A percentile compares a stretch with the other conserved stretches of the same genome.
phyloP scores from a whole-genome alignment of 805 yeast genomes.

The Saccharomyces mikatae region DNA sequence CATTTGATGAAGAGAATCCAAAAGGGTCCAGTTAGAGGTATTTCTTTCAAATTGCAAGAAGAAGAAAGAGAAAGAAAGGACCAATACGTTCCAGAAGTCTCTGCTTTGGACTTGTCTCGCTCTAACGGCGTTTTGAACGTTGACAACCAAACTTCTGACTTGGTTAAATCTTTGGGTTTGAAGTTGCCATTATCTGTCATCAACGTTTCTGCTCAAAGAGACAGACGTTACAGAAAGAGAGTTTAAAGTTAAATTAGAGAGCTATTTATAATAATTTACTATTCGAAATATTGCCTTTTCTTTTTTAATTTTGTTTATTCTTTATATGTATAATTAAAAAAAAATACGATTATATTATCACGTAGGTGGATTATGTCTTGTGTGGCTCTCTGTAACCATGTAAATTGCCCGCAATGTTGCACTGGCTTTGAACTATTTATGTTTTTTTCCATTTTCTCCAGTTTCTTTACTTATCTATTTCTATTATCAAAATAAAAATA shows the following conservation, averaged over 20 bases:
- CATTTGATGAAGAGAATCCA: slow-evolving; percentile 99
- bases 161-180: slow-evolving; percentile 91
- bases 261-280: background rate
- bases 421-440: background rate
- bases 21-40: slow-evolving; percentile 99
- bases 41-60: slow-evolving; percentile 99
- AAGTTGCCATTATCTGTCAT: slow-evolving; percentile 78
- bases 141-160: slow-evolving; percentile 92
- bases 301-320: slow-evolving; percentile 1
- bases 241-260: slow-evolving; percentile 36
- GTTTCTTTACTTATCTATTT: too few species aligned
- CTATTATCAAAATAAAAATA: background rate
- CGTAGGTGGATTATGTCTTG: background rate
- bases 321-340: slow-evolving; percentile 1
- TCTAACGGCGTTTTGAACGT: slow-evolving; percentile 94
- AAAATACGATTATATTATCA: background rate
- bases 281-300: background rate
- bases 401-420: background rate
- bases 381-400: background rate
- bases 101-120: slow-evolving; percentile 97
- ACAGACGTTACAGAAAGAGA: slow-evolving; percentile 90
- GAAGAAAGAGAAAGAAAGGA: slow-evolving; percentile 99
- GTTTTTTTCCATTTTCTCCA: background rate
- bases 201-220: slow-evolving; percentile 83
- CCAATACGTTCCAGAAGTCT: slow-evolving; percentile 99